Evolutionary conservation across 352 stramenopile species (phyloP).

Genomic region (Phytophthora vignae): DNA sequence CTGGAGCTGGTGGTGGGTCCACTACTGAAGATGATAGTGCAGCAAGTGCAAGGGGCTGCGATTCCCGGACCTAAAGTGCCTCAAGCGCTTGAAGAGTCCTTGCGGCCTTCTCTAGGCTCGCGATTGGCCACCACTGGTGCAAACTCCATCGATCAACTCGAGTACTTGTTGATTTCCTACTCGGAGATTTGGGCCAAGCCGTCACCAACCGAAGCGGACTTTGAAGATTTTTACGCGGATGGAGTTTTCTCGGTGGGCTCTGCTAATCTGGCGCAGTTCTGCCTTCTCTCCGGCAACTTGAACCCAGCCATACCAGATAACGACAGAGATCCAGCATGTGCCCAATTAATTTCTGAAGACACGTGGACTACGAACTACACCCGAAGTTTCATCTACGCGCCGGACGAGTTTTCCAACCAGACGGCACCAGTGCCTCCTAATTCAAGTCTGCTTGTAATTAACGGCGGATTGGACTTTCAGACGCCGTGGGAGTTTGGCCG

Average conservation of each 20-base stretch:
- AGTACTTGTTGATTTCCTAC: constrained; percentile 38
- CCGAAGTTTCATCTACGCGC: constrained; percentile 36
- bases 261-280: constrained; percentile 30
- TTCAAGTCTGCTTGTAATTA: constrained; percentile 53
- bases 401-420: constrained; percentile 46
- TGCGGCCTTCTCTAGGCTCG: background rate
- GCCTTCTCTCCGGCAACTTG: constrained; percentile 36
- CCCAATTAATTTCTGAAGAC: constrained; percentile 3
- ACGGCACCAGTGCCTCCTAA: constrained; percentile 39
- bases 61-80: background rate
- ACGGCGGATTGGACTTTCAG: constrained; percentile 49
- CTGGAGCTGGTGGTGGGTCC: constrained; percentile 32
- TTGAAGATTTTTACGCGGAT: constrained; percentile 24
- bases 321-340: constrained; percentile 27
- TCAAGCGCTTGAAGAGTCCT: background rate
- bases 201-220: constrained; percentile 31
- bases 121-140: background rate
- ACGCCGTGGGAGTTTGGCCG: constrained; percentile 50
- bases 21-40: constrained; percentile 20
- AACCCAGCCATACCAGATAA: constrained; percentile 1
- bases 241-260: constrained; percentile 32
- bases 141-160: constrained; percentile 25
- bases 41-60: constrained; percentile 3
- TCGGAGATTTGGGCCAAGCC: constrained; percentile 36
- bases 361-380: constrained; percentile 5